These are phyloP conservation scores for Agaricus sinodeliciosus DNA, from an alignment of 768 basidiomycete species.

Conservation along the genomic window DNA sequence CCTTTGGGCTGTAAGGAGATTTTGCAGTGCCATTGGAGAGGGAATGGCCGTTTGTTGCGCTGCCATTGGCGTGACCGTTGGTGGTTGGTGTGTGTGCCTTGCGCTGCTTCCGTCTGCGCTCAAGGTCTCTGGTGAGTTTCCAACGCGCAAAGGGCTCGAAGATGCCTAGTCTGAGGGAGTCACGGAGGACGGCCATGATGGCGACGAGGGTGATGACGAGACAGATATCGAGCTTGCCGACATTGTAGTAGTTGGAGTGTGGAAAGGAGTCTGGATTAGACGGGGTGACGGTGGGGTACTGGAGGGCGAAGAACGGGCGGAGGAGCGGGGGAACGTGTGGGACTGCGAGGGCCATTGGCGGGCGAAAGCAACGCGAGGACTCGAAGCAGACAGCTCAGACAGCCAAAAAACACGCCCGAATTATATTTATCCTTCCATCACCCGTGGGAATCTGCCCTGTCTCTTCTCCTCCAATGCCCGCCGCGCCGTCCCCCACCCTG, in stretches of 20 bases:
- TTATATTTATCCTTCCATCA: background rate
- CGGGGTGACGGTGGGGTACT: slow-evolving; percentile 57
- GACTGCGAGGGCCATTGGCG: background rate
- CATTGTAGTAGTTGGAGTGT: slow-evolving; percentile 60
- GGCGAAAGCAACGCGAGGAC: too few relatives aligned
- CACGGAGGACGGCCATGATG: slow-evolving; percentile 82
- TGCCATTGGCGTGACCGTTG: slow-evolving; percentile 16
- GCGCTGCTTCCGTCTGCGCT: slow-evolving; percentile 19
- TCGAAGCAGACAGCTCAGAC: too few relatives aligned
- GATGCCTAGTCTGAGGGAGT: slow-evolving; percentile 63
- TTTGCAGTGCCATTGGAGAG: slow-evolving; percentile 19
- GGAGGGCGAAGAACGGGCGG: slow-evolving; percentile 67
- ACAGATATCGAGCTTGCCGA: slow-evolving; percentile 73
- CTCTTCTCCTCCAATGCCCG: slow-evolving; percentile 29
- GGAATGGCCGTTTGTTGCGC: slow-evolving; percentile 15
- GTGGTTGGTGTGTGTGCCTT: slow-evolving; percentile 14
- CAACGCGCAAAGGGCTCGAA: slow-evolving; percentile 79
- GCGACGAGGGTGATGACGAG: slow-evolving; percentile 77
- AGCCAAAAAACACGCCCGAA: background rate
- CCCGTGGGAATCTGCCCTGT: slow-evolving; percentile 21
- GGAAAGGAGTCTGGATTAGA: slow-evolving; percentile 64
- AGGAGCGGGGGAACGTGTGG: slow-evolving; percentile 39
- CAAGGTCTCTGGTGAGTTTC: slow-evolving; percentile 58
- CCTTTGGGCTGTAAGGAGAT: slow-evolving; percentile 25
- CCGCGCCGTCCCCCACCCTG: slow-evolving; percentile 76